Percentiles rank a stretch among this genome's conserved stretches.
Evolutionary conservation across 2,329 filamentous ascomycete genomes (phyloP).

Genomic region (Scedosporium apiospermum): DNA sequence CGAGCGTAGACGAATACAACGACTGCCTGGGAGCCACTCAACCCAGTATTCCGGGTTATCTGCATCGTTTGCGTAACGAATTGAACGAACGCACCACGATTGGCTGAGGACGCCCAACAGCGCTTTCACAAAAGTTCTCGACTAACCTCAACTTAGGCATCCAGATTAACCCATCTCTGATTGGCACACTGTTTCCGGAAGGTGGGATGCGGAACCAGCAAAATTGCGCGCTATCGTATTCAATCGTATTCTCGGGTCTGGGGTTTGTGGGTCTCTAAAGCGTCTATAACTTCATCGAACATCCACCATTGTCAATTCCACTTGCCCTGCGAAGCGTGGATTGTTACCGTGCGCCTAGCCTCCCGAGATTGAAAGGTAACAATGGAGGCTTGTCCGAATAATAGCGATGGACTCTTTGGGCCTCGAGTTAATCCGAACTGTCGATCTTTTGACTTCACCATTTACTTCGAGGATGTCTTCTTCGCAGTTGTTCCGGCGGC

Average conservation of each 20-base stretch:
- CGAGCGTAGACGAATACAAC: no score
- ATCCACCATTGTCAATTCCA: not conserved
- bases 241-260: not conserved
- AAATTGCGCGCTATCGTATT: not conserved
- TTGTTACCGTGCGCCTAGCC: not conserved
- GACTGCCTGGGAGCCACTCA: no score
- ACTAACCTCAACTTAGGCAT: not conserved
- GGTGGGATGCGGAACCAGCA: not conserved
- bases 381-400: not conserved
- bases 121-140: no score
- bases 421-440: not conserved
- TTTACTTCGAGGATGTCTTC: constrained; percentile 37
- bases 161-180: not conserved
- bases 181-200: not conserved
- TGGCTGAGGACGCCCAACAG: no score
- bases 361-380: not conserved
- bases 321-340: not conserved
- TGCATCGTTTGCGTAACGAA: no score
- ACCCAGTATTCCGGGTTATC: no score
- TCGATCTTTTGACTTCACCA: constrained; percentile 33
- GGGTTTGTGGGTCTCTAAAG: not conserved
- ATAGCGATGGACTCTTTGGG: not conserved
- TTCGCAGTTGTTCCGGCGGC: constrained; percentile 31
- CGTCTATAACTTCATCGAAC: not conserved
- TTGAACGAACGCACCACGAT: no score